Percentiles rank a stretch among this genome's conserved stretches.
Conservation (phyloP, 2,329 filamentous ascomycete species). For the Fusarium solani-melongenae region DNA sequence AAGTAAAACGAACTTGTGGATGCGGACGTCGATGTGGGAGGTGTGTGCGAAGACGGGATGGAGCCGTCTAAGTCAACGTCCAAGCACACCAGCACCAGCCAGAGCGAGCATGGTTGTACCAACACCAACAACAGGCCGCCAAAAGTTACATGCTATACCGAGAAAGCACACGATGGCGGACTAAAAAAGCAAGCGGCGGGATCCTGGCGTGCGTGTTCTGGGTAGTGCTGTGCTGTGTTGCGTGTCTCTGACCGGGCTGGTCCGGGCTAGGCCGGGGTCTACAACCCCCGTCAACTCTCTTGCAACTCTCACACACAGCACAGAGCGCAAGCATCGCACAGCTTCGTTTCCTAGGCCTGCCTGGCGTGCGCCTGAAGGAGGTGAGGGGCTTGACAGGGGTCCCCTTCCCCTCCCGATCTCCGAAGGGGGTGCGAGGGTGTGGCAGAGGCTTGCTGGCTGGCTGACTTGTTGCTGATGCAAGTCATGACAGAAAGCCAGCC, state of each 20-base stretch:
- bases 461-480: slow-evolving; percentile 31
- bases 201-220: slow-evolving; percentile 28
- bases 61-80: slow-evolving; percentile 17
- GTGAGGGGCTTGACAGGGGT: slow-evolving; percentile 27
- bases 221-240: slow-evolving; percentile 21
- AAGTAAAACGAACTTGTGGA: slow-evolving; percentile 41
- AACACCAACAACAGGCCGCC: slow-evolving; percentile 18
- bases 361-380: slow-evolving; percentile 22
- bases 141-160: not conserved
- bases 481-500: slow-evolving; percentile 25
- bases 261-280: slow-evolving; percentile 25
- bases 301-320: slow-evolving; percentile 33
- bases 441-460: slow-evolving; percentile 25
- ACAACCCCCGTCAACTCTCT: slow-evolving; percentile 32
- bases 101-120: slow-evolving; percentile 6
- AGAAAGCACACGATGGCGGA: slow-evolving; percentile 8
- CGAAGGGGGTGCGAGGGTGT: slow-evolving; percentile 19
- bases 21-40: slow-evolving; percentile 21
- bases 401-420: slow-evolving; percentile 23
- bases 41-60: slow-evolving; percentile 23
- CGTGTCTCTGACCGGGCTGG: slow-evolving; percentile 24
- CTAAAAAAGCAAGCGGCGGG: slow-evolving; percentile 36
- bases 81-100: slow-evolving; percentile 13
- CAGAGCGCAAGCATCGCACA: slow-evolving; percentile 21
- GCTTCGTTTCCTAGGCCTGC: slow-evolving; percentile 25